Percentiles rank a stretch among this genome's conserved stretches.
Evolutionary conservation across 176 grass and related monocot species (phyloP).

Genomic region (Phyllostachys edulis): DNA sequence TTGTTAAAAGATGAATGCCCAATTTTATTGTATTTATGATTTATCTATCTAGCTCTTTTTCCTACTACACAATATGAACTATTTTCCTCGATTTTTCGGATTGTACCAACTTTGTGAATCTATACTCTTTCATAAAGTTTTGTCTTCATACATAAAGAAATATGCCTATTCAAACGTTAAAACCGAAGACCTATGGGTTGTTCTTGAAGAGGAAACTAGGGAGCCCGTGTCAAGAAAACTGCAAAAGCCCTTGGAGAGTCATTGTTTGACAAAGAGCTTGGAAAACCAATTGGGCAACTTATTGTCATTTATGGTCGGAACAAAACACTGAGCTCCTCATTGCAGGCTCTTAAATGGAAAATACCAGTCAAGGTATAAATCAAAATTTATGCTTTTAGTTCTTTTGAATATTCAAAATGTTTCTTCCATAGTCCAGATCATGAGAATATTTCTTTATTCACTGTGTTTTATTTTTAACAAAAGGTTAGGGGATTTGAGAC

Average conservation of each 20-base stretch:
- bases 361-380: conserved; percentile 92
- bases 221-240: conserved; percentile 89
- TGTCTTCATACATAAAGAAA: conserved; percentile 61
- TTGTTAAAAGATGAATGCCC: no score
- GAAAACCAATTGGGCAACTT: conserved; percentile 88
- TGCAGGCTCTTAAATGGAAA: conserved; percentile 77
- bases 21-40: no score
- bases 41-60: no score
- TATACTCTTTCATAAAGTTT: conserved; percentile 42
- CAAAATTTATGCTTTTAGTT: no score
- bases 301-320: conserved; percentile 94
- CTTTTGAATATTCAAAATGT: background rate
- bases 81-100: no score
- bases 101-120: conserved; percentile 7
- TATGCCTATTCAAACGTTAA: conserved; percentile 59
- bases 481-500: conserved; percentile 97
- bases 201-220: conserved; percentile 55
- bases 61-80: no score
- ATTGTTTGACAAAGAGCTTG: conserved; percentile 70
- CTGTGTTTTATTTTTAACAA: conserved; percentile 7
- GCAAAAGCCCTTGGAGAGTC: conserved; percentile 84
- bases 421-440: background rate
- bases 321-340: conserved; percentile 72
- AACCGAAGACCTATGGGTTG: conserved; percentile 65
- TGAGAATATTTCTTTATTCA: background rate